Conservation (phyloP, 495 filamentous ascomycete species). For the Lepidopterella palustris region DNA sequence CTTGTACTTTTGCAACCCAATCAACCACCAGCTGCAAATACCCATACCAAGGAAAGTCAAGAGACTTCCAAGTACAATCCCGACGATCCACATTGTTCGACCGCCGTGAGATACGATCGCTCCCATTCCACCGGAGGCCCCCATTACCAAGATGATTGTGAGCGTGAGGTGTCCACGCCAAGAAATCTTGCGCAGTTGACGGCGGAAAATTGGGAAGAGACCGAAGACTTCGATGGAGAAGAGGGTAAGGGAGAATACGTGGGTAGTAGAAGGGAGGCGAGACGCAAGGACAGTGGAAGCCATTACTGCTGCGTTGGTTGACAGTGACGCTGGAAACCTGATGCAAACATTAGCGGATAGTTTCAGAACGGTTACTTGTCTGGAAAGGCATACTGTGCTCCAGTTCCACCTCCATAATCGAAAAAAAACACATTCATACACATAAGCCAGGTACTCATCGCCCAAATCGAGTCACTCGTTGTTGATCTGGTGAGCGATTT, state of each 20-base stretch:
- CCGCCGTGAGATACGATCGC: slow-evolving; percentile 59
- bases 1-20: slow-evolving; percentile 95
- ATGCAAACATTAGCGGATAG: slow-evolving; percentile 12
- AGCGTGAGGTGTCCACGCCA: slow-evolving; percentile 77
- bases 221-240: slow-evolving; percentile 98
- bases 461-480: slow-evolving; percentile 89
- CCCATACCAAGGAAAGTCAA: slow-evolving; percentile 75
- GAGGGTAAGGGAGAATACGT: slow-evolving; percentile 91
- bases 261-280: slow-evolving; percentile 76
- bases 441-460: slow-evolving; percentile 86
- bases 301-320: slow-evolving; percentile 93
- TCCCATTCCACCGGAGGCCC: slow-evolving; percentile 71
- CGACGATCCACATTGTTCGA: slow-evolving; percentile 64
- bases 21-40: slow-evolving; percentile 95
- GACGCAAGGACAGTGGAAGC: slow-evolving; percentile 88
- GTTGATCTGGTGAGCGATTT: slow-evolving; percentile 91
- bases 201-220: slow-evolving; percentile 88
- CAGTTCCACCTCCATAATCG: slow-evolving; percentile 74
- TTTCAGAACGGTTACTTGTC: not conserved
- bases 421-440: slow-evolving; percentile 96
- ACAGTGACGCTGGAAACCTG: slow-evolving; percentile 76
- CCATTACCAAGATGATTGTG: slow-evolving; percentile 71
- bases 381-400: slow-evolving; percentile 44
- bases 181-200: slow-evolving; percentile 72
- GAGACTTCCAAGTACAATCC: slow-evolving; percentile 65